phyloP scores from a whole-genome alignment of 2,329 filamentous ascomycete species.

The Orbilia javanica region DNA sequence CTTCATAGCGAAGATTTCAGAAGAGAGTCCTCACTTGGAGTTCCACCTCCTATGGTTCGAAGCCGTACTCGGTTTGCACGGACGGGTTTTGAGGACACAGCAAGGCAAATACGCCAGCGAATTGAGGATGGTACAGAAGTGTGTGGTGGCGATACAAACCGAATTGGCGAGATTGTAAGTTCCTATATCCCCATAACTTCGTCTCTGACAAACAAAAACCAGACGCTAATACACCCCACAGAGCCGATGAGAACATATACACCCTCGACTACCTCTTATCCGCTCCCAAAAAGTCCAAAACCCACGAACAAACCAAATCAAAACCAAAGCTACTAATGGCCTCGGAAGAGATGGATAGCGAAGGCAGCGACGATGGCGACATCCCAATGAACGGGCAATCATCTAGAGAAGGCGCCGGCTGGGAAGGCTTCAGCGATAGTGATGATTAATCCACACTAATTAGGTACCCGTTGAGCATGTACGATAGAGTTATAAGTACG shows the following conservation, averaged over 20 bases:
- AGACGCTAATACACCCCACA: slow-evolving; percentile 22
- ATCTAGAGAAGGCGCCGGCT: slow-evolving; percentile 15
- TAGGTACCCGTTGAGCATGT: slow-evolving; percentile 6
- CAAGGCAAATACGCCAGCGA: slow-evolving; percentile 84
- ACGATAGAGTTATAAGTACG: slow-evolving; percentile 21
- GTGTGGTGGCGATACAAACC: slow-evolving; percentile 81
- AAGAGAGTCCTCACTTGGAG: slow-evolving; percentile 92
- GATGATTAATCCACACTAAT: slow-evolving; percentile 12
- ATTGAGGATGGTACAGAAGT: slow-evolving; percentile 83
- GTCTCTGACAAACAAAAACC: not conserved
- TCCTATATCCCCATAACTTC: not conserved
- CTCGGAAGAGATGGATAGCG: slow-evolving; percentile 13
- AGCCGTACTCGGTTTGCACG: slow-evolving; percentile 82
- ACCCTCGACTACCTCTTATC: slow-evolving; percentile 84
- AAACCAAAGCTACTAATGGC: slow-evolving; percentile 28
- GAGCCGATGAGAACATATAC: slow-evolving; percentile 87
- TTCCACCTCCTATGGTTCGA: slow-evolving; percentile 96
- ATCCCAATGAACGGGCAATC: slow-evolving; percentile 47
- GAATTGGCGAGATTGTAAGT: slow-evolving; percentile 78
- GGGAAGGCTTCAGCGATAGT: slow-evolving; percentile 48
- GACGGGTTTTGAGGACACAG: slow-evolving; percentile 85
- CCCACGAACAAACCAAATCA: not conserved
- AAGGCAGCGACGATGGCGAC: slow-evolving; percentile 35
- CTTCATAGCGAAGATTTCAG: slow-evolving; percentile 87
- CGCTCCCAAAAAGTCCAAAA: slow-evolving; percentile 22